Evolutionary conservation across 2,329 filamentous ascomycete genomes (phyloP).

Genomic region (Trichophyton equinum): DNA sequence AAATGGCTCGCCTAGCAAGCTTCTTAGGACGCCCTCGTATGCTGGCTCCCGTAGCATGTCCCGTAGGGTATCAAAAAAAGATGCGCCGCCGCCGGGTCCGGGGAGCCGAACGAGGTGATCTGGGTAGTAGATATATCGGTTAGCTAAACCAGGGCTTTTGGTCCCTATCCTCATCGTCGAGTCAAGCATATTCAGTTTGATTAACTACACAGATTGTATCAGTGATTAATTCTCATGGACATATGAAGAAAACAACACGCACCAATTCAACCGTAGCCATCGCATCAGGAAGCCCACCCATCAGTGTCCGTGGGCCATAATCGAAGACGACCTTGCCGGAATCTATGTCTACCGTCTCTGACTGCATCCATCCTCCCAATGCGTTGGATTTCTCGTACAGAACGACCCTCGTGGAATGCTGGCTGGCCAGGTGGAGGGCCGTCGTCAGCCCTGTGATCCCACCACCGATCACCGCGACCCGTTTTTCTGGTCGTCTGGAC

Average conservation of each 20-base stretch:
- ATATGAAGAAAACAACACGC: background rate
- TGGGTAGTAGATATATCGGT: slow-evolving; percentile 79
- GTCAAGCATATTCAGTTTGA: slow-evolving; percentile 34
- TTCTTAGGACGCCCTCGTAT: slow-evolving; percentile 36
- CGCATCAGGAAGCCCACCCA: slow-evolving; percentile 46
- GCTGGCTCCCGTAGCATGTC: slow-evolving; percentile 39
- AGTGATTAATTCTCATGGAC: background rate
- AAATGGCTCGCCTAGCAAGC: slow-evolving; percentile 53
- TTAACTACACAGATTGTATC: slow-evolving; percentile 24
- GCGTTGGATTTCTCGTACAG: slow-evolving; percentile 61
- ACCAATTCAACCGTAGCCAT: slow-evolving; percentile 31
- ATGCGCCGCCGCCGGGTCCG: slow-evolving; percentile 24
- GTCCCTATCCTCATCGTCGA: slow-evolving; percentile 45
- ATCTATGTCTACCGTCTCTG: slow-evolving; percentile 47
- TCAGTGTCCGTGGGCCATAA: slow-evolving; percentile 66
- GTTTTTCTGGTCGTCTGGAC: background rate
- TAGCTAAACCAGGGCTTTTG: slow-evolving; percentile 41
- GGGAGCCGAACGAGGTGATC: slow-evolving; percentile 62
- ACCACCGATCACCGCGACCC: slow-evolving; percentile 56
- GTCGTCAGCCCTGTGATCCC: slow-evolving; percentile 71
- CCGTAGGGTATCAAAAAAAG: slow-evolving; percentile 19
- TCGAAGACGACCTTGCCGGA: slow-evolving; percentile 61
- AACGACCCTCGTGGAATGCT: slow-evolving; percentile 61
- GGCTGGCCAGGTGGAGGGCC: slow-evolving; percentile 61
- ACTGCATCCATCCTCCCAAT: slow-evolving; percentile 75